phyloP scores from a whole-genome alignment of 1,284 basidiomycete species.

The Sanghuangporus baumii region DNA sequence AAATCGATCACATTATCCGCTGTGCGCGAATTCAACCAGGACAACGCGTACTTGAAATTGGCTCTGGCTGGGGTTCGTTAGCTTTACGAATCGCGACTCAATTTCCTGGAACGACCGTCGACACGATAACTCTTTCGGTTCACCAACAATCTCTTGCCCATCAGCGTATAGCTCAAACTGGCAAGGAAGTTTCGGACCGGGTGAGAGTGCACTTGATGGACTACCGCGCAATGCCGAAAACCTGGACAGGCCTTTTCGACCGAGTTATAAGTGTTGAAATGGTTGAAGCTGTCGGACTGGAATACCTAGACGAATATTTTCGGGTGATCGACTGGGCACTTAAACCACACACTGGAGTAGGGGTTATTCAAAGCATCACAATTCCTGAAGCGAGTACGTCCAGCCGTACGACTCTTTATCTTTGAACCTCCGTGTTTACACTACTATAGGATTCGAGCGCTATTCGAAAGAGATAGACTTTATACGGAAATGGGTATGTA shows the following conservation, averaged over 20 bases:
- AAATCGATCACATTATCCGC: conserved; percentile 49
- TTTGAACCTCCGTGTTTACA: background rate
- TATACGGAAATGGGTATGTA: conserved; percentile 70
- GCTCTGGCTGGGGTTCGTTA: conserved; percentile 77
- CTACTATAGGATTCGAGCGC: conserved; percentile 42
- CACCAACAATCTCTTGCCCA: conserved; percentile 65
- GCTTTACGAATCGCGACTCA: conserved; percentile 57
- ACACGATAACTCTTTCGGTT: conserved; percentile 71
- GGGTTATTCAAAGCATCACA: conserved; percentile 75
- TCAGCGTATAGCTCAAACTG: conserved; percentile 44
- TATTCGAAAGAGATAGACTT: conserved; percentile 67
- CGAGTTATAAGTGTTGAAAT: conserved; percentile 74
- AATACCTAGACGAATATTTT: conserved; percentile 66
- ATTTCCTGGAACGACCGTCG: conserved; percentile 54
- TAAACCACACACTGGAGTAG: conserved; percentile 56
- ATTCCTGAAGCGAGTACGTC: conserved; percentile 69
- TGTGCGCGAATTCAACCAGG: conserved; percentile 51
- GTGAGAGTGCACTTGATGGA: conserved; percentile 76
- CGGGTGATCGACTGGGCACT: conserved; percentile 63
- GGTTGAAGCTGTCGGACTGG: conserved; percentile 70
- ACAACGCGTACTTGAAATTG: conserved; percentile 73
- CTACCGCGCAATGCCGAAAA: conserved; percentile 58
- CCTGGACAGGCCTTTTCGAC: conserved; percentile 65
- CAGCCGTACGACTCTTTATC: background rate
- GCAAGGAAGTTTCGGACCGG: conserved; percentile 1